Conservation (phyloP, 129 eudicot genomes). For the Glebionis coronaria region DNA sequence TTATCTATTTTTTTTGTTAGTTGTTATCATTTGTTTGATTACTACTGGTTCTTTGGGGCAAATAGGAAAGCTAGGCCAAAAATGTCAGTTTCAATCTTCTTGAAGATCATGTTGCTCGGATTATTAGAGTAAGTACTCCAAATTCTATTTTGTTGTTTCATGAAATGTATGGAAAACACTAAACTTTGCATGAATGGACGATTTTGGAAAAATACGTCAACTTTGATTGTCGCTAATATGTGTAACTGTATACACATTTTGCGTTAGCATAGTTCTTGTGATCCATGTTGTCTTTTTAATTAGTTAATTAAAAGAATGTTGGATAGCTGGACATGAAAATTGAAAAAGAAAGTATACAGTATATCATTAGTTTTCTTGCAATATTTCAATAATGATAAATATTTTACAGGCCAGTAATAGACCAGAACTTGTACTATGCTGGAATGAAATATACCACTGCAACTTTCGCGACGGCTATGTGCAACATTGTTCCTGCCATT, state of each 20-base stretch:
- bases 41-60: not conserved
- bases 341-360: no score
- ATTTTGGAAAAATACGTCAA: not conserved
- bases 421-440: conserved; percentile 42
- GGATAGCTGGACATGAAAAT: no score
- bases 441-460: conserved; percentile 53
- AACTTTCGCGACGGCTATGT: conserved; percentile 44
- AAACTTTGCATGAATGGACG: not conserved
- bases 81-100: conserved; percentile 49
- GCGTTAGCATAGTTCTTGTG: no score
- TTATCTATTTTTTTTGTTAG: not conserved
- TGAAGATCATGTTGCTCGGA: conserved; percentile 47
- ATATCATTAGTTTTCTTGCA: no score
- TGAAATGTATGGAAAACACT: not conserved
- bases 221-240: not conserved
- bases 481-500: conserved; percentile 52
- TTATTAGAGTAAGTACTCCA: conserved; percentile 41
- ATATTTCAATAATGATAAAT: not conserved
- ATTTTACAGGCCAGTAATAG: conserved; percentile 51
- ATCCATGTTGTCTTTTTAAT: no score
- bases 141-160: not conserved
- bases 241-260: no score
- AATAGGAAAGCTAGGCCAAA: conserved; percentile 55
- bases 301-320: no score
- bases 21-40: not conserved